A percentile compares a stretch with the other conserved stretches of the same genome.
Evolutionary conservation across 2,329 filamentous ascomycete species (phyloP).

Genomic region (Colletotrichum truncatum): DNA sequence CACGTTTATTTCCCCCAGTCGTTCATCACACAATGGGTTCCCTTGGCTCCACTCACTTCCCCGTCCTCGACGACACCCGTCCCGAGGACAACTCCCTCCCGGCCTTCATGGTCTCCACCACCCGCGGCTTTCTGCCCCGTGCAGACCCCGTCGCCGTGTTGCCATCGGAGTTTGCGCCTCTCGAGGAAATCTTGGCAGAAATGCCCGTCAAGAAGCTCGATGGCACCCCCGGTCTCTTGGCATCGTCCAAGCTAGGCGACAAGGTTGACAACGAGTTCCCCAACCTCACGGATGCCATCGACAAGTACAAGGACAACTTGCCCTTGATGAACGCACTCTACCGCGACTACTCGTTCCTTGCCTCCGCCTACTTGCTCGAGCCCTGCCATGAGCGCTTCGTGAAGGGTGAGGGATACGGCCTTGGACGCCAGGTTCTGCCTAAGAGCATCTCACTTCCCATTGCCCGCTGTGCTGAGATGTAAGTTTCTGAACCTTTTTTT

Average conservation of each 20-base stretch:
- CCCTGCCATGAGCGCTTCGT: constrained; percentile 83
- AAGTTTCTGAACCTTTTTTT: constrained; percentile 46
- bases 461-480: constrained; percentile 86
- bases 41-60: constrained; percentile 54
- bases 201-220: constrained; percentile 82
- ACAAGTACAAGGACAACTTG: constrained; percentile 77
- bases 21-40: constrained; percentile 48
- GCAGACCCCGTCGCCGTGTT: constrained; percentile 70
- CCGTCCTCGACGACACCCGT: constrained; percentile 70
- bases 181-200: constrained; percentile 77
- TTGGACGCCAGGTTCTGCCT: constrained; percentile 79
- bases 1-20: neutral
- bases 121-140: constrained; percentile 78
- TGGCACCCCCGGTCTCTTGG: constrained; percentile 81
- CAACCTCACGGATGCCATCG: constrained; percentile 78
- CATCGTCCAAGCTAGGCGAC: constrained; percentile 76
- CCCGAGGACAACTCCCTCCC: constrained; percentile 71
- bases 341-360: constrained; percentile 90
- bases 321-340: constrained; percentile 87
- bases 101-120: constrained; percentile 82
- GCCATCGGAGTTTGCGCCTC: constrained; percentile 76
- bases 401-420: constrained; percentile 79
- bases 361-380: constrained; percentile 89
- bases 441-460: constrained; percentile 82
- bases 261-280: constrained; percentile 79